phyloP scores from a whole-genome alignment of 2,329 filamentous ascomycete species.

The Clathrospora elynae region DNA sequence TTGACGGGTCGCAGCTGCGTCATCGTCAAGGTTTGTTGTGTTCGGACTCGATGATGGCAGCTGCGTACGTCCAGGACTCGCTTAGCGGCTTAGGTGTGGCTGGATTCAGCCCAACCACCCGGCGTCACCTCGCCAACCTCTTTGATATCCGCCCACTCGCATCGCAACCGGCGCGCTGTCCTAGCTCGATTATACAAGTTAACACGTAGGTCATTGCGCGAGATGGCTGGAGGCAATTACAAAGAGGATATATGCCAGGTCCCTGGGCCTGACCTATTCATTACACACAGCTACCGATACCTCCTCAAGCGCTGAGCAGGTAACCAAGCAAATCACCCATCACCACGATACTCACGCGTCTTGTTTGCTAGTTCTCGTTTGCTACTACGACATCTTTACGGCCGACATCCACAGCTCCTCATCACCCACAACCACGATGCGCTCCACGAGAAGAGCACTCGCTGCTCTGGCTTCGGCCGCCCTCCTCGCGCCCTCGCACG shows the following conservation, averaged over 20 bases:
- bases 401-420: constrained; percentile 5
- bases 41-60: constrained; percentile 15
- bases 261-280: constrained; percentile 23
- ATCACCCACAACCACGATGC: constrained; percentile 36
- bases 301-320: constrained; percentile 30
- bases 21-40: constrained; percentile 5
- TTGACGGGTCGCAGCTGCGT: constrained; percentile 2
- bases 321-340: constrained; percentile 13
- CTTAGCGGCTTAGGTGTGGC: constrained; percentile 27
- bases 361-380: constrained; percentile 13
- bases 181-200: constrained; percentile 23
- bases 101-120: constrained; percentile 37
- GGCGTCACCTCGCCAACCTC: constrained; percentile 40
- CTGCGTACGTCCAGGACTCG: constrained; percentile 9
- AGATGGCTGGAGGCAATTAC: constrained; percentile 45
- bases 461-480: constrained; percentile 49
- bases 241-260: constrained; percentile 31
- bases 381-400: constrained; percentile 11
- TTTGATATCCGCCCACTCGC: constrained; percentile 39
- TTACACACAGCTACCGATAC: constrained; percentile 27
- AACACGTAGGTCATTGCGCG: constrained; percentile 35
- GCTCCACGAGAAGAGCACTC: constrained; percentile 41
- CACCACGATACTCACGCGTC: constrained; percentile 15
- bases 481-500: constrained; percentile 48
- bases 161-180: constrained; percentile 29